Base-by-base conservation (phyloP, 192 early-diverging fungal species). In the Coemansia sp. region DNA sequence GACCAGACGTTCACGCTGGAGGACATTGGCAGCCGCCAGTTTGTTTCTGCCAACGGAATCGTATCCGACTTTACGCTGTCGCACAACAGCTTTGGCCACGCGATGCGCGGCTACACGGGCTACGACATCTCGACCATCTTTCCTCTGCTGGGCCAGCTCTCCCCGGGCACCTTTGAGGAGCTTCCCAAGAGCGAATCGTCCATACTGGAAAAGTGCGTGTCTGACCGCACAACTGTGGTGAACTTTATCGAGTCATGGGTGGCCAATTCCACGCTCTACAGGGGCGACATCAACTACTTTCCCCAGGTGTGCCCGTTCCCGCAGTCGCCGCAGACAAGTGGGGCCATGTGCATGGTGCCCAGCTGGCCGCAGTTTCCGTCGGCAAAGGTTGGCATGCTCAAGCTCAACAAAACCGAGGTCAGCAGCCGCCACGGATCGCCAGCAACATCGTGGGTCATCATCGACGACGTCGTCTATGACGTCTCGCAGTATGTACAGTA, bases 11-110 rank as follows among this genome's bases (percentile, higher is more conserved):
- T 73, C 16, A 73, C 69, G 17, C 4, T 43, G n/a, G 44, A 25
- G 19, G 34, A 73, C 31, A 22, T 65, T 7, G 35, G 13, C 8
- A 29, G 44, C 17, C 61, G 69, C 37, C 37, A 39, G 19, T 73
- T 73, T 50, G 62, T 65, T 6, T 44, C 54, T 10, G 69, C 69
- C 21, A 73, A 73, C 54, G 69, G 69, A 35, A 47, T 73, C 11
- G 69, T 73, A 20, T 49, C 69, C 3, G 69, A 73, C 46, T 73
- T 73, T 58, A 38, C 40, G 13, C 51, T 73, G 32, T 52, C 57
- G 13, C 69, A 44, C 22, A 42, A 38, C 2, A 38, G 48, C 37
- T 66, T 73, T 30, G 61, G 62, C 0, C 37, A 38, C 30, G 29
- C 45, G 27, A 73, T 73, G 69, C 62, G 51, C 54, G 62, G 63